Conservation (phyloP, 371 early-diverging fungal genomes). For the Apophysomyces ossiformis region DNA sequence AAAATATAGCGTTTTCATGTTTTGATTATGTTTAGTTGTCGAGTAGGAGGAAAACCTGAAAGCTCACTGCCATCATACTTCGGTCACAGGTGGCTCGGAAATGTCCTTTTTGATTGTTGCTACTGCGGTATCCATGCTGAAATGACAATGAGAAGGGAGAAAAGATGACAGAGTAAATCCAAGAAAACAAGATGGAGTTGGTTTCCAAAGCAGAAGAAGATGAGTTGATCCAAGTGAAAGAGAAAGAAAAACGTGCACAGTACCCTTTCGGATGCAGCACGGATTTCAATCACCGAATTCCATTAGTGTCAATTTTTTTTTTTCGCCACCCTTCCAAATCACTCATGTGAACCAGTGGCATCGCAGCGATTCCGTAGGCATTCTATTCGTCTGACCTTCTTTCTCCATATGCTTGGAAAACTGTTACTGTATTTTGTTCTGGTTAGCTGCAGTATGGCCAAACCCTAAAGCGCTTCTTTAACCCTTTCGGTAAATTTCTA, state of each 20-base stretch:
- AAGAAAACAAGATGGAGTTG: background rate
- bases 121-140: background rate
- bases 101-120: background rate
- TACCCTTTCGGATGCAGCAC: no score
- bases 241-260: background rate
- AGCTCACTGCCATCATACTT: background rate
- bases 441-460: no score
- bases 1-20: background rate
- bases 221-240: background rate
- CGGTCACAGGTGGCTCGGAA: background rate
- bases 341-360: no score
- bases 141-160: background rate
- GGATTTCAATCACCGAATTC: no score
- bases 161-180: background rate
- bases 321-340: no score
- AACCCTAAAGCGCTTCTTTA: no score
- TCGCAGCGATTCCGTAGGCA: no score
- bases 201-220: background rate
- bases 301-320: no score
- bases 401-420: no score
- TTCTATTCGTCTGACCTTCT: no score
- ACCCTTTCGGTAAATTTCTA: no score
- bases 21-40: constrained; percentile 6
- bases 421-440: no score
- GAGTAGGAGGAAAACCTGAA: background rate